Evolutionary conservation across 31 red algal genomes (phyloP).

Genomic region (Porphyra umbilicalis): DNA sequence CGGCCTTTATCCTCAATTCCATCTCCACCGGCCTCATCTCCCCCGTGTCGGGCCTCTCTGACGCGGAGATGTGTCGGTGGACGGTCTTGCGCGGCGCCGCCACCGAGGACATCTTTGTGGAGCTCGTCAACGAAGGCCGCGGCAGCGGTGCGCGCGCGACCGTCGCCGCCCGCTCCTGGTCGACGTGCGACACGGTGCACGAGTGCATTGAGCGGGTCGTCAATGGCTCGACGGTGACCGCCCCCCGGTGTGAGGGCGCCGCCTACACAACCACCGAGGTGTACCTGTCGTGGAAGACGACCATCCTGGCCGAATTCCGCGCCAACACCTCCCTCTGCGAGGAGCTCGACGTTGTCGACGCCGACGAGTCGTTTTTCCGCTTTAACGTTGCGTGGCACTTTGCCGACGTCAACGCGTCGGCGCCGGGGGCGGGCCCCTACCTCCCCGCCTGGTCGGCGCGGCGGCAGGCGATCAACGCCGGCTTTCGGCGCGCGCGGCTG

Average conservation of each 20-base stretch:
- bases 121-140: neutral
- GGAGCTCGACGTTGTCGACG: neutral
- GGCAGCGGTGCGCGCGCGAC: neutral
- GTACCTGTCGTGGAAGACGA: neutral
- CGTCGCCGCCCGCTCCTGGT: neutral
- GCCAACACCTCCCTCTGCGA: neutral
- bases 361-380: neutral
- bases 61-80: neutral
- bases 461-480: neutral
- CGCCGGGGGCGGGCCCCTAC: neutral
- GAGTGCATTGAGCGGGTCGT: neutral
- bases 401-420: neutral
- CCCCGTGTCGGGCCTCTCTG: neutral
- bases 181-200: neutral
- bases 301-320: neutral
- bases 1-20: neutral
- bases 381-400: neutral
- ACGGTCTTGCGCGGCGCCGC: neutral
- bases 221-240: neutral
- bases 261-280: neutral
- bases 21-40: neutral
- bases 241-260: neutral
- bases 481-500: neutral
- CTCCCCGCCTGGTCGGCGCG: neutral
- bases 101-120: neutral